Evolutionary conservation across 345 rosid genomes (phyloP), one percentile per base, ranked within the genome.

Genomic region (Citrus mangshanensis): DNA sequence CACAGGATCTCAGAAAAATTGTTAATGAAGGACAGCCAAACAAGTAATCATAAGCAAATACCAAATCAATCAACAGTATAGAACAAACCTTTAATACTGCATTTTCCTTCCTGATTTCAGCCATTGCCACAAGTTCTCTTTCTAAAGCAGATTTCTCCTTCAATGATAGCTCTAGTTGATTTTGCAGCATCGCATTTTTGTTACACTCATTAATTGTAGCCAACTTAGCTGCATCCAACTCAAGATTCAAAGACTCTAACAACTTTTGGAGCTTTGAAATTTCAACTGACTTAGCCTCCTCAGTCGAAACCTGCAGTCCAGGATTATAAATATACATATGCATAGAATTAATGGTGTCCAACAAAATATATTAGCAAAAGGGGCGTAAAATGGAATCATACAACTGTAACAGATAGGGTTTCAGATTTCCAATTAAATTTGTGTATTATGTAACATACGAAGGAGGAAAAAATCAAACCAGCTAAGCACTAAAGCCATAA

Each of bases 161-260:
- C 81, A 84, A 77, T 54, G 94, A 88, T 65, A 93, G 78, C 34
- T 92, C 93, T 77, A 96, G 83, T 79, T 93, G 99, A 84, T 91
- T 90, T 87, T 87, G 89, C 87, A 96, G 86, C 86, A 89, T 90
- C 37, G 89, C 94, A 81, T 96, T 91, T 87, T 93, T 96, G 88
- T 91, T 91, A 84, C 91, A 92, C 86, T 93, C 94, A 81, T 91
- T 92, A 73, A 93, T 89, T 68, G 97, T 93, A 56, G 93, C 91
- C 80, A 94, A 86, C 86, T 89, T 96, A 82, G 98, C 86, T 62
- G 97, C 99, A 90, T 96, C 99, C 78, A 94, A 85, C 87, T 94
- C 95, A 74, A 96, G 97, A 80, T 76, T 88, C 87, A 91, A 80
- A 77, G 95, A 90, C 80, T 93, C 96, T 88, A 94, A 56, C 58